phyloP scores from a whole-genome alignment of 2,329 filamentous ascomycete species.

The Xenoacremonium recifei region DNA sequence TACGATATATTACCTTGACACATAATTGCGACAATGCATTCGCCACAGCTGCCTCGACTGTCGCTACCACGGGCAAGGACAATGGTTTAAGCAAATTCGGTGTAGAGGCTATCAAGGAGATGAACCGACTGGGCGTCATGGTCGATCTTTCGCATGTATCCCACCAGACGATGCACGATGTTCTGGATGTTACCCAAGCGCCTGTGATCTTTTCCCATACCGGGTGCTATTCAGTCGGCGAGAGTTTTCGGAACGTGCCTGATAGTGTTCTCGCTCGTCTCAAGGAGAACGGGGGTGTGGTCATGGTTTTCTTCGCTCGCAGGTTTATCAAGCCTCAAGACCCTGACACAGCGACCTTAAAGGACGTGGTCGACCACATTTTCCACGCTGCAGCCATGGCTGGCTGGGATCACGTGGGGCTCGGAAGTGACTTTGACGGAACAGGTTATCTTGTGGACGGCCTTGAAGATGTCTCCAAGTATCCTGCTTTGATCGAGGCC shows the following conservation, averaged over 20 bases:
- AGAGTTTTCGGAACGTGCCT: constrained; percentile 31
- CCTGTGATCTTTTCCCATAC: constrained; percentile 21
- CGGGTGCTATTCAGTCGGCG: constrained; percentile 6
- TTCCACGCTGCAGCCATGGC: constrained; percentile 9
- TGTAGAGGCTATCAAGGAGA: constrained; percentile 20
- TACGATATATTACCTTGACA: constrained; percentile 28
- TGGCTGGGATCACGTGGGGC: constrained; percentile 29
- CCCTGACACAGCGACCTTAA: constrained; percentile 21
- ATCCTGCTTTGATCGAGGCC: constrained; percentile 7
- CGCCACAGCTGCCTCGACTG: constrained; percentile 15
- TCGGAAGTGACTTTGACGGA: constrained; percentile 13
- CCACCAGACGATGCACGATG: constrained; percentile 13
- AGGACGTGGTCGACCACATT: constrained; percentile 27
- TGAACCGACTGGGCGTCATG: constrained; percentile 29
- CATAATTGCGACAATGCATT: constrained; percentile 20
- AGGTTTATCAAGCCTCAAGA: constrained; percentile 22
- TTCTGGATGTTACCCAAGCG: constrained; percentile 10
- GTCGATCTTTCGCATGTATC: constrained; percentile 18
- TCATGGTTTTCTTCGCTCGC: constrained; percentile 33
- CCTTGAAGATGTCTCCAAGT: constrained; percentile 2
- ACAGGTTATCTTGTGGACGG: background rate
- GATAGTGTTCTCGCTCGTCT: constrained; percentile 31
- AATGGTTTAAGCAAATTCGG: constrained; percentile 17
- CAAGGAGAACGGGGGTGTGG: constrained; percentile 29
- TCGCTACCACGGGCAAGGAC: constrained; percentile 5